Evolutionary conservation across 257 asterid genomes (phyloP).

Genomic region (Mentha longifolia): DNA sequence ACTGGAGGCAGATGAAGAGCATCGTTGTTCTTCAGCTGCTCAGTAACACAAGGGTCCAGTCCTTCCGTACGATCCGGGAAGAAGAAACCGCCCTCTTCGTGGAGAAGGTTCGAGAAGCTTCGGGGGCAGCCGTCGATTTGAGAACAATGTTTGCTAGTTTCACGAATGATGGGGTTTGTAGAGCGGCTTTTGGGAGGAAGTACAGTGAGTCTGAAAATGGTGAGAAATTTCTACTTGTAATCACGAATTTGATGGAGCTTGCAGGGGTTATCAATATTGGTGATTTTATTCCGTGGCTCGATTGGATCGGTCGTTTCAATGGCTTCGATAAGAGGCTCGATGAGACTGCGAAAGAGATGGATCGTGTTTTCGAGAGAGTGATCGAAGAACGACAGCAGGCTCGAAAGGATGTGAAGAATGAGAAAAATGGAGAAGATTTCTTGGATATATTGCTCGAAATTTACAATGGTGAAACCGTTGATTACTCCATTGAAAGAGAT

Average conservation of each 20-base stretch:
- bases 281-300: not conserved
- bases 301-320: not conserved
- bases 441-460: constrained; percentile 1
- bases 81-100: constrained; percentile 23
- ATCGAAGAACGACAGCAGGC: not conserved
- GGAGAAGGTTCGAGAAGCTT: constrained; percentile 9
- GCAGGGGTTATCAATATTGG: not conserved
- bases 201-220: constrained; percentile 15
- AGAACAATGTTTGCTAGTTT: not conserved
- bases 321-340: not conserved
- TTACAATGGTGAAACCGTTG: not conserved
- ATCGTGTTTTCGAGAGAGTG: not conserved
- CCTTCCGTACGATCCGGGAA: constrained; percentile 13
- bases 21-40: constrained; percentile 23
- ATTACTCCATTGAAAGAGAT: not conserved
- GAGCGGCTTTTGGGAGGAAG: constrained; percentile 17
- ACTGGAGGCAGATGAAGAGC: constrained; percentile 32
- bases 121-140: not conserved
- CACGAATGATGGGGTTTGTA: not conserved
- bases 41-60: constrained; percentile 13
- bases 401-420: no score
- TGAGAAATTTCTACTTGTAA: not conserved
- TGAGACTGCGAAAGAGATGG: not conserved
- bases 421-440: not conserved
- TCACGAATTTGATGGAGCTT: not conserved